Percentiles rank a stretch among this genome's conserved stretches.
phyloP scores from a whole-genome alignment of 257 asterid genomes.

The Lithospermum erythrorhizon region DNA sequence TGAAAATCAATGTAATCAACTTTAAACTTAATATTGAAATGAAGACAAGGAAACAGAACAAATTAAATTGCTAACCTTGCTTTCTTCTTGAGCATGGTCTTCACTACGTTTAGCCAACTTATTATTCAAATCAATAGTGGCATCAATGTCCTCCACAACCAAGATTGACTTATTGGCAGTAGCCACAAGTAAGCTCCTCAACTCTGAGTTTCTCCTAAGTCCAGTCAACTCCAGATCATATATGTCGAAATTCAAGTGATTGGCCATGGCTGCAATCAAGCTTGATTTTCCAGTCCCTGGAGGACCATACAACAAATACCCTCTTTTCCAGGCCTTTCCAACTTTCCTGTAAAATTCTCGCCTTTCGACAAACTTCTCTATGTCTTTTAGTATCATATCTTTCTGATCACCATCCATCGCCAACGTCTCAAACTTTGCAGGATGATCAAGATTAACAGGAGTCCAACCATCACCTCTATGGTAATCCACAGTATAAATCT shows the following conservation, averaged over 20 bases:
- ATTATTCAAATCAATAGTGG: constrained; percentile 43
- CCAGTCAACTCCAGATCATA: constrained; percentile 60
- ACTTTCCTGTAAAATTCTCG: constrained; percentile 43
- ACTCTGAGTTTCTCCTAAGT: constrained; percentile 37
- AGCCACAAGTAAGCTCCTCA: constrained; percentile 34
- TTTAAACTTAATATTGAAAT: background rate
- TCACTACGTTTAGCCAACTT: constrained; percentile 22
- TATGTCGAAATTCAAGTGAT: constrained; percentile 49
- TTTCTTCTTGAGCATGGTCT: constrained; percentile 13
- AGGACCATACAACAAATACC: constrained; percentile 65
- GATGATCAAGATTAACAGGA: constrained; percentile 42
- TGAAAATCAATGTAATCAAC: background rate
- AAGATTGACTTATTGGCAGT: constrained; percentile 47
- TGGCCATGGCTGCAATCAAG: constrained; percentile 71
- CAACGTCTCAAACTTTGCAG: constrained; percentile 49
- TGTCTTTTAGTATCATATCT: constrained; percentile 32
- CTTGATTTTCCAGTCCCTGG: constrained; percentile 83
- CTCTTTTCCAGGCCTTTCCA: constrained; percentile 75
- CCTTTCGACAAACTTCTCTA: constrained; percentile 38
- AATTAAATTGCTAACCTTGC: constrained; percentile 17
- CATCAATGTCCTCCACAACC: constrained; percentile 66
- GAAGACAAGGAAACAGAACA: background rate
- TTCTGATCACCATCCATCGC: constrained; percentile 52
- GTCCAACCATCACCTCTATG: constrained; percentile 28
- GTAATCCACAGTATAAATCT: constrained; percentile 38